Evolutionary conservation across 139 green algal species (phyloP).

Genomic region (Gonium pectorale): DNA sequence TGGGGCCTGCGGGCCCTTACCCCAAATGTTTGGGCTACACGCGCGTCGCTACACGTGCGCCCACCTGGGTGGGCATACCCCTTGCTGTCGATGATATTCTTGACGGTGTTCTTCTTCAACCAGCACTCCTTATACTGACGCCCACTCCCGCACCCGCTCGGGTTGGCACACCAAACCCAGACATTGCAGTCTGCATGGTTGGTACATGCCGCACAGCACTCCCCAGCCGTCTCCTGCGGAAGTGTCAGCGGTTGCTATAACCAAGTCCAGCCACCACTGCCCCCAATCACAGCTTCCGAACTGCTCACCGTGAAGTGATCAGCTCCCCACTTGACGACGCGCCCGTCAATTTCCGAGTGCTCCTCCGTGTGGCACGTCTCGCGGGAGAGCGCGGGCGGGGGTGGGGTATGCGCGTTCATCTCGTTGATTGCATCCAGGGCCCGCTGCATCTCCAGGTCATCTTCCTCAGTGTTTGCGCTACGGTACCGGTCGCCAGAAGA

Average conservation of each 20-base stretch:
- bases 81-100: constrained; percentile 40
- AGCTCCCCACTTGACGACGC: constrained; percentile 57
- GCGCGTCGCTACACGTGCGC: neutral
- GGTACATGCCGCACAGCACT: constrained; percentile 53
- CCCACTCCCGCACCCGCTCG: constrained; percentile 46
- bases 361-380: constrained; percentile 46
- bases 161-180: constrained; percentile 62
- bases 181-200: constrained; percentile 58
- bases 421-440: constrained; percentile 32
- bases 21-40: no score
- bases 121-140: constrained; percentile 63
- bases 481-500: neutral
- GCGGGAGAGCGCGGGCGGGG: constrained; percentile 7
- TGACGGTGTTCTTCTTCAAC: constrained; percentile 57
- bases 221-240: constrained; percentile 45
- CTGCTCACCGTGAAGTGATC: constrained; percentile 47
- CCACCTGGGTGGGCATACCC: constrained; percentile 28
- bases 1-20: no score
- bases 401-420: constrained; percentile 32
- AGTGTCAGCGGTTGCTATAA: no score
- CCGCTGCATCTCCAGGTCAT: constrained; percentile 37
- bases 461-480: constrained; percentile 29
- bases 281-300: neutral
- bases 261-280: neutral
- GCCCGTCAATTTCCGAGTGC: constrained; percentile 49